These are phyloP conservation scores for Kalmanozyma brasiliensis DNA, from an alignment of 1,284 basidiomycete genomes.

Conservation along the genomic window DNA sequence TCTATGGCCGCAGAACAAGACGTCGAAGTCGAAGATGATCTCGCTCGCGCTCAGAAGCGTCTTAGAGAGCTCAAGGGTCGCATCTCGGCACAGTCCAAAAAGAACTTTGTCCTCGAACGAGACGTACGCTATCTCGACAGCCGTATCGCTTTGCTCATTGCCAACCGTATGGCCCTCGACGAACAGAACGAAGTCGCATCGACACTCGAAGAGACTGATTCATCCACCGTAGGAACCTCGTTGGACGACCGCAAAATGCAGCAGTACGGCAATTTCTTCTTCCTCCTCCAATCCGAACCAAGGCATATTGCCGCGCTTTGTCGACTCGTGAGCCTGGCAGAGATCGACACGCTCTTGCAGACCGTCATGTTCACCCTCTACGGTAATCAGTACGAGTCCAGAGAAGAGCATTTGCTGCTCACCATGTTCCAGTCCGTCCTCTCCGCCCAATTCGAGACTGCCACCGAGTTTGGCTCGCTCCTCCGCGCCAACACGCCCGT, in stretches of 20 bases:
- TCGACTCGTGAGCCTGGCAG: conserved; percentile 92
- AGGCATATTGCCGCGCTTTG: conserved; percentile 95
- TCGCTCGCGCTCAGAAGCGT: conserved; percentile 94
- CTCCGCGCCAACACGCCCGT: conserved; percentile 98
- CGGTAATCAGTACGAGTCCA: conserved; percentile 98
- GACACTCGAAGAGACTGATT: conserved; percentile 85
- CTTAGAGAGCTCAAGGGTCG: conserved; percentile 94
- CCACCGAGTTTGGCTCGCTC: conserved; percentile 95
- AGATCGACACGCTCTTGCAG: conserved; percentile 98
- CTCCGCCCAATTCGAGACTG: conserved; percentile 97
- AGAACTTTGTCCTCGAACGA: conserved; percentile 97
- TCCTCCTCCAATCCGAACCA: conserved; percentile 96
- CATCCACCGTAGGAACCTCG: conserved; percentile 68
- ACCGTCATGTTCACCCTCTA: conserved; percentile 99
- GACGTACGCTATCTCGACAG: conserved; percentile 98
- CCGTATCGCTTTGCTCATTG: conserved; percentile 95
- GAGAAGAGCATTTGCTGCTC: conserved; percentile 96
- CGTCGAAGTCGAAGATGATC: conserved; percentile 96
- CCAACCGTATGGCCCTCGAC: conserved; percentile 95
- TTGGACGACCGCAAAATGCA: conserved; percentile 91
- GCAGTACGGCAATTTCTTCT: conserved; percentile 98
- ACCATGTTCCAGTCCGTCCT: conserved; percentile 99
- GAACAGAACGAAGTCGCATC: conserved; percentile 75
- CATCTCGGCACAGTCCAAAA: conserved; percentile 97
- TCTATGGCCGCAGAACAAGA: conserved; percentile 99